phyloP scores from a whole-genome alignment of 73 alveolate genomes.

The Blepharisma stoltei region DNA sequence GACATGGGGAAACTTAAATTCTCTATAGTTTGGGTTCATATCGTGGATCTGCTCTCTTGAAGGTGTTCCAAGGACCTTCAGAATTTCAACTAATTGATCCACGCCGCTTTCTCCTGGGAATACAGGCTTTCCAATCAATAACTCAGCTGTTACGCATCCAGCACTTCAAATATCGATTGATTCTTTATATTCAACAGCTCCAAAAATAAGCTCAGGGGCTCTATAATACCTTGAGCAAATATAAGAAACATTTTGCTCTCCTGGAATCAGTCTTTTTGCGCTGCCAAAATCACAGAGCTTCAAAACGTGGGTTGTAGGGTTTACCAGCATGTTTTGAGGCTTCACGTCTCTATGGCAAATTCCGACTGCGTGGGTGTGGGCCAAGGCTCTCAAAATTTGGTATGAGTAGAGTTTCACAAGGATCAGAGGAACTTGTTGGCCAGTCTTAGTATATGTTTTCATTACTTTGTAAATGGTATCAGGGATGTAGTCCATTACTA shows the following conservation, averaged over 20 bases:
- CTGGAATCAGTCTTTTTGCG: conserved; percentile 80
- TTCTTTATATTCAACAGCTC: conserved; percentile 84
- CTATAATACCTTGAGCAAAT: conserved; percentile 85
- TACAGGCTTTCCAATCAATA: conserved; percentile 73
- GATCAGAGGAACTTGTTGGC: conserved; percentile 82
- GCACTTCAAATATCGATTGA: conserved; percentile 83
- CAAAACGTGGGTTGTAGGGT: conserved; percentile 48
- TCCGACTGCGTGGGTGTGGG: conserved; percentile 82
- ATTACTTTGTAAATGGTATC: conserved; percentile 68
- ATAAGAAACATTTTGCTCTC: conserved; percentile 94
- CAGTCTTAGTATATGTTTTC: conserved; percentile 79
- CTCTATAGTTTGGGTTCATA: conserved; percentile 83
- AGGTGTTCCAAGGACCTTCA: conserved; percentile 85
- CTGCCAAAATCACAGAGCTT: conserved; percentile 94
- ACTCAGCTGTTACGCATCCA: conserved; percentile 91
- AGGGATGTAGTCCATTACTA: conserved; percentile 81
- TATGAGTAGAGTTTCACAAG: conserved; percentile 88
- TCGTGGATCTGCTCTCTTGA: conserved; percentile 70
- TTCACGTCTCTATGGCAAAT: conserved; percentile 85
- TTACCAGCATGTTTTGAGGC: conserved; percentile 79
- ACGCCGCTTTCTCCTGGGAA: conserved; percentile 75
- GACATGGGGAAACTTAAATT: conserved; percentile 83
- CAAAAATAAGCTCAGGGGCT: conserved; percentile 96
- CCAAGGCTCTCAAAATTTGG: conserved; percentile 62
- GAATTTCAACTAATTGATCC: conserved; percentile 78